Evolutionary conservation across 768 basidiomycete species (phyloP), one percentile per base, ranked within the genome.

Genomic region (Psilocybe cubensis): DNA sequence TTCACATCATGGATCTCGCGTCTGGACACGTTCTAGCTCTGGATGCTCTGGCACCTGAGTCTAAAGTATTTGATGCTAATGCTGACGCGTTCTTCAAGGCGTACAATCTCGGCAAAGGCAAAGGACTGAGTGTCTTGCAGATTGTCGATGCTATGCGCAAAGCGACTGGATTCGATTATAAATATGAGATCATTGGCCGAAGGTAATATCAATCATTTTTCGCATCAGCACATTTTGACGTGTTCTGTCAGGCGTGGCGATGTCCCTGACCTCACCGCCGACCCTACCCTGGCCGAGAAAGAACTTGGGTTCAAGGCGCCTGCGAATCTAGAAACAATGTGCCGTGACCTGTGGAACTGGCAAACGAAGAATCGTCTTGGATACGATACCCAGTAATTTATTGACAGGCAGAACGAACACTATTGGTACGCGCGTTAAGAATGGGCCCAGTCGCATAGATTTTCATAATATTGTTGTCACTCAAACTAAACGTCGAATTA

Each of bases 341-440:
- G 97, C 74, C 79, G 85, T 54, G 97, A 99, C 74, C 78, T 97
- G 65, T 98, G 97, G 97, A 96, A 96, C 76, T 99, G 96, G 94
- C 96, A 98, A 78, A 86, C 85, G n/a, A 92, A 86, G 72, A 92
- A 97, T 66, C 92, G 91, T 6, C 69, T 83, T 27, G 95, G 95
- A 2, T 97, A 92, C 61, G 80, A 67, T 23, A 74, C 73, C 49
- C 54, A 66, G 65, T 65, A 59, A 61, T 54, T 18, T n/a, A 45
- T 38, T 21, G 18, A 47, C 43, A 55, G 29, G 12, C 35, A 18
- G 20, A 54, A 25, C 31, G 52, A 47, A n/a, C 31, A 35, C 25
- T 12, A 46, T 17, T 53, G 57, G 54, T 60, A 52, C 54, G 46
- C 53, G 42, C 53, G 49, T 46, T 46, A 55, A 33, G 31, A 42